phyloP scores from a whole-genome alignment of 1,284 basidiomycete genomes.

The Neotropicomus parvogracilis region DNA sequence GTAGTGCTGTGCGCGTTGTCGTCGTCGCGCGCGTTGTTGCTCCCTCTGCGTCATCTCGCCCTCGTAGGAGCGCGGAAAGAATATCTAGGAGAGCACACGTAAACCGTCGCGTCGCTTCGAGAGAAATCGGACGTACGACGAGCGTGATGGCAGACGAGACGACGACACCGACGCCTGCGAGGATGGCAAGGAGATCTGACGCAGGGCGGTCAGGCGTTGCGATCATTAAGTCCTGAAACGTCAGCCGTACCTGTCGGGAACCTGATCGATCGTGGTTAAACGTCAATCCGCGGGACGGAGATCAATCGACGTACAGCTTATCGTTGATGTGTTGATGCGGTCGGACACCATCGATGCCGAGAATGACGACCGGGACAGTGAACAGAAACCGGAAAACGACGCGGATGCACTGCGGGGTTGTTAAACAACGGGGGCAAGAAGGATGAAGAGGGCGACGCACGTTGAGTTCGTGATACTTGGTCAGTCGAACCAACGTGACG shows the following conservation, averaged over 20 bases:
- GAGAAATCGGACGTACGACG: conserved; percentile 45
- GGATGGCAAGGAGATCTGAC: conserved; percentile 58
- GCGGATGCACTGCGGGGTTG: conserved; percentile 51
- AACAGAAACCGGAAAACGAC: conserved; percentile 69
- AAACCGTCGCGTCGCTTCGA: not conserved
- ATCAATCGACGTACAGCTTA: conserved; percentile 38
- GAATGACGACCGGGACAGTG: conserved; percentile 55
- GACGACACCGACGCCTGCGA: conserved; percentile 55
- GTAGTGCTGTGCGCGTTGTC: conserved; percentile 2
- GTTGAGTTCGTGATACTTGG: conserved; percentile 75
- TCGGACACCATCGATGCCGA: conserved; percentile 64
- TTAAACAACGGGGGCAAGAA: not conserved
- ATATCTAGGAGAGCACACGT: conserved; percentile 47
- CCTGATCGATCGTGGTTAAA: conserved; percentile 24
- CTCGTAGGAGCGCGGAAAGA: conserved; percentile 72
- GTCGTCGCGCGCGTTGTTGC: conserved; percentile 37
- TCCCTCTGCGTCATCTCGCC: conserved; percentile 55
- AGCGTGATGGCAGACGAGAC: conserved; percentile 72
- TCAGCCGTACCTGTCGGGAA: conserved; percentile 25
- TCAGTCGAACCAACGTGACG: conserved; percentile 61
- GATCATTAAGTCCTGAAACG: not conserved
- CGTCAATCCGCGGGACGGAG: not conserved
- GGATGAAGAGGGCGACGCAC: conserved; percentile 39
- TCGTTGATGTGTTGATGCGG: conserved; percentile 63
- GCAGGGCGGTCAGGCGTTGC: not conserved